Evolutionary conservation across 805 yeast species (phyloP).

Genomic region (Kuraishia molischiana): DNA sequence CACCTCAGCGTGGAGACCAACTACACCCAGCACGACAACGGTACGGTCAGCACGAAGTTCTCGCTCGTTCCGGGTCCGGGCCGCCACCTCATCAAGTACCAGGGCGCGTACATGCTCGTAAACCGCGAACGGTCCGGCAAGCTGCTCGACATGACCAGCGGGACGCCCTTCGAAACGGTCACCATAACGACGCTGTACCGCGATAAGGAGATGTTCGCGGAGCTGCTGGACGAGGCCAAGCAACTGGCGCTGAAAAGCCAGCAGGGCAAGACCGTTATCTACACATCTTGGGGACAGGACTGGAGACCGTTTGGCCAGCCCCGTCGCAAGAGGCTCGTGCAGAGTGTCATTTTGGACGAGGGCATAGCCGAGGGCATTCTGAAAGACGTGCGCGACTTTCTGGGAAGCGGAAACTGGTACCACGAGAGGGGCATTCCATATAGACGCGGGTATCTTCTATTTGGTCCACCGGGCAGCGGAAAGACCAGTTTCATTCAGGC

Average conservation of each 20-base stretch:
- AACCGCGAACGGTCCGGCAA: constrained; percentile 87
- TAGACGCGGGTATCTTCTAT: constrained; percentile 84
- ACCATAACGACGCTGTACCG: constrained; percentile 82
- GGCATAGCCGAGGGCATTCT: constrained; percentile 61
- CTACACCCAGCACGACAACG: constrained; percentile 84
- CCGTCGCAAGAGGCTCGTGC: constrained; percentile 72
- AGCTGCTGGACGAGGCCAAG: constrained; percentile 73
- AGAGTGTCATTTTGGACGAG: constrained; percentile 76
- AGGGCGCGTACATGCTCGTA: constrained; percentile 81
- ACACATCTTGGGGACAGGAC: constrained; percentile 95
- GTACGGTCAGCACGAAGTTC: constrained; percentile 79
- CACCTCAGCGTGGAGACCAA: constrained; percentile 87
- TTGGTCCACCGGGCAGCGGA: constrained; percentile 98
- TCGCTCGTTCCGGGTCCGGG: constrained; percentile 97
- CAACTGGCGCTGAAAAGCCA: constrained; percentile 67
- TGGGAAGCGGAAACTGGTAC: constrained; percentile 81
- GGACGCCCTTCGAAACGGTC: constrained; percentile 95
- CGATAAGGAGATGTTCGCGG: constrained; percentile 62
- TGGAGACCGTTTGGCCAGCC: constrained; percentile 99
- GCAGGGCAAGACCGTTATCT: constrained; percentile 91
- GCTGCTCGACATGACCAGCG: constrained; percentile 78
- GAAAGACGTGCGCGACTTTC: constrained; percentile 70
- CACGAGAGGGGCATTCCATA: constrained; percentile 96
- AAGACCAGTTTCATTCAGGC: constrained; percentile 96
- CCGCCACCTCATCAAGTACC: constrained; percentile 75